Base-by-base conservation (phyloP, 106 monocot species). In the Dioscorea zingiberensis region DNA sequence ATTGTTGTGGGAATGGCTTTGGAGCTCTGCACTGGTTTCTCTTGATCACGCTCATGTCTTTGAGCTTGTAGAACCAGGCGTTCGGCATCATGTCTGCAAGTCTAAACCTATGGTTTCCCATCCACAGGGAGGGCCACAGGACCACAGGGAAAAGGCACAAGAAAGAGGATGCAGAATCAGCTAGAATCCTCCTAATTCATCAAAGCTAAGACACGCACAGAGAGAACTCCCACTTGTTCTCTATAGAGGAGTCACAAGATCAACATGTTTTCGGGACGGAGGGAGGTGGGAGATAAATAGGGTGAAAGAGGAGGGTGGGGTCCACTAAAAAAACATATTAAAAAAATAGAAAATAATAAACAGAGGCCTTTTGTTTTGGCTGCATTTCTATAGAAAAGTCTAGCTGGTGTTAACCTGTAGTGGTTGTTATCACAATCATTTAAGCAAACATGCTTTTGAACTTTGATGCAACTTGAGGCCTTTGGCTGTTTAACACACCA, bases 21-120 rank as follows among this genome's bases (percentile, higher is more conserved):
- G 70, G 55, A n/a, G 65, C 27, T 21, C 44, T 57, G 57, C 44
- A 44, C 21, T 14, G 54, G 47, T 16, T 70, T n/a, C 25, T 71
- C 27, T 47, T 58, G 13, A 48, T 53, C 30, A 28, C 78, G 32
- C 62, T 67, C 78, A 87, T 83, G 69, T 87, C 76, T 44, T 75
- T 90, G 65, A 87, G 79, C 80, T 85, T 94, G 82, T 83, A 76
- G 82, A 90, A 85, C 84, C 94, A 94, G 32, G 90, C 74, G 66
- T 87, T 94, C 14, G 94, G 90, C 48, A 94, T 81, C 79, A 90
- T 90, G 64, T 87, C 81, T 53, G 84, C 87, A 2, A 94, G 22
- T 70, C 73, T 82, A 30, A 94, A 87, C 76, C 70, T 90, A 64
- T 76, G 56, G 44, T 83, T 94, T 5, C 84, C 87, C 90, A 94